Evolutionary conservation across 2,329 filamentous ascomycete species (phyloP), one percentile per base, ranked within the genome.

Genomic region (Monosporascus ibericus): DNA sequence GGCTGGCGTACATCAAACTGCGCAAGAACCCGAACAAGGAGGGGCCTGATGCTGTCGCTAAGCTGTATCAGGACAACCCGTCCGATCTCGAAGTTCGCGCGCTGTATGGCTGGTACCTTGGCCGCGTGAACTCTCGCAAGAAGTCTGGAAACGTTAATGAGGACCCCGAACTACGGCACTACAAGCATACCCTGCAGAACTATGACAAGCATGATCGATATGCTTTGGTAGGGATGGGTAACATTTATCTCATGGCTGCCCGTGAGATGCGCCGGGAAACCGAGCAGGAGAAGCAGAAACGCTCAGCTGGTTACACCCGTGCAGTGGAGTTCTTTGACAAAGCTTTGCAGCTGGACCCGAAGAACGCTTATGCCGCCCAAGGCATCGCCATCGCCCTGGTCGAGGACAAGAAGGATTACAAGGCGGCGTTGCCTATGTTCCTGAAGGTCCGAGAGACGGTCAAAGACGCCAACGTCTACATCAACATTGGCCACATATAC

Each of bases 281-380:
- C 0, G 94, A 97, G 8, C 79, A 85, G 54, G 92, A 99, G 55
- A 95, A 90, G 71, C 88, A 95, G 63, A 96, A 95, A 74, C 86
- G 92, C 50, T 88, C 86, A 52, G 88, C 87, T 61, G 87, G 85
- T 56, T 99, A 97, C 67, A 84, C 86, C 66, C 91, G 92, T 60
- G 92, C 94, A 0, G 92, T 97, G 11, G 95, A 99, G 67, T 99
- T 99, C 72, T 99, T 96, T 63, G 94, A 97, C 68, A 99, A 99
- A 73, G 92, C 92, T 5, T 76, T 99, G 22, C 90, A 95, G 57
- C 76, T 99, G n/a, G 94, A 99, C 64, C 85, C 91, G 0, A 91
- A 87, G 73, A 99, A 97, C 61, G 92, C 94, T 0, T 96, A 95
- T 68, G 95, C 95, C 7, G 94, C 94, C 2, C 94, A 99, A 67